These are phyloP conservation scores for Synchytrium microbalum DNA, from an alignment of 371 early-diverging fungal genomes.

Conservation along the genomic window DNA sequence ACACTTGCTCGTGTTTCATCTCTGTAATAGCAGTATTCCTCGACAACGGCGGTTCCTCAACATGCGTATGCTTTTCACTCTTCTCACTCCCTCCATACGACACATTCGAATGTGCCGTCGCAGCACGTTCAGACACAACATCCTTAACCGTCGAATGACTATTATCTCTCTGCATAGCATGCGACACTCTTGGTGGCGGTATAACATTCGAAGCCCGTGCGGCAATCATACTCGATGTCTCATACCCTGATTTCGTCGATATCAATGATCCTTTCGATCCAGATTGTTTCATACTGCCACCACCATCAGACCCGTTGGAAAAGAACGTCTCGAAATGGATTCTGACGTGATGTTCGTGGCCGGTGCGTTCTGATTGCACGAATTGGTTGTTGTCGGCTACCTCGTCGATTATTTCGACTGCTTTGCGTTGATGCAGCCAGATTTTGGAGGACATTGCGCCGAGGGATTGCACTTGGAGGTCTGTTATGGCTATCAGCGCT, in stretches of 20 bases:
- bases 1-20: too few species aligned
- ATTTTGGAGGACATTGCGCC: not conserved
- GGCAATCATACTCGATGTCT: too few species aligned
- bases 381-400: slow-evolving; percentile 5
- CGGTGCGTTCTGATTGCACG: not conserved
- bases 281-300: not conserved
- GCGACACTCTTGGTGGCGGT: not conserved
- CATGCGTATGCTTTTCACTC: not conserved
- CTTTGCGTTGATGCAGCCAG: not conserved
- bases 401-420: not conserved
- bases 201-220: too few species aligned
- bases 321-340: slow-evolving; percentile 1
- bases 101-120: not conserved
- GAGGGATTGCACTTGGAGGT: not conserved
- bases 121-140: not conserved
- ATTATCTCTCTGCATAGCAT: not conserved
- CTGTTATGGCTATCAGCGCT: not conserved
- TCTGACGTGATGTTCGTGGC: not conserved
- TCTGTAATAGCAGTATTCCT: not conserved
- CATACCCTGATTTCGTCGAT: not conserved
- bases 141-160: not conserved
- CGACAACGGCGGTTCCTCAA: not conserved
- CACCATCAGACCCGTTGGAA: not conserved
- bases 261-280: not conserved
- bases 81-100: too few species aligned